These are phyloP conservation scores for Vigna unguiculata DNA, from an alignment of 306 rosid genomes.

Conservation along the genomic window DNA sequence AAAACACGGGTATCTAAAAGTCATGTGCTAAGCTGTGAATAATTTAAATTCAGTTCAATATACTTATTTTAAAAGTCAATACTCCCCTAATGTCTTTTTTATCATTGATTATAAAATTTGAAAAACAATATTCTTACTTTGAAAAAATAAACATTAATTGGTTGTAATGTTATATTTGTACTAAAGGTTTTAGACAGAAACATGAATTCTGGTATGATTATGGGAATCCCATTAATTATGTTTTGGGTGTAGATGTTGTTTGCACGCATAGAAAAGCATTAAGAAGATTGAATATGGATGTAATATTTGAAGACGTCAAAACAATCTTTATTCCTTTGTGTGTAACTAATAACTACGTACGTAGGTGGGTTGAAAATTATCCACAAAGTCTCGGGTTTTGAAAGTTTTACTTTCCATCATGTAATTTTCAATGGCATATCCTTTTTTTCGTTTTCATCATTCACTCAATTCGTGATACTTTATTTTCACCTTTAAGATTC, in stretches of 20 bases:
- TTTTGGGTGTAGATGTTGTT: constrained; percentile 30
- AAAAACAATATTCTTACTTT: neutral
- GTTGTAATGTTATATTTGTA: neutral
- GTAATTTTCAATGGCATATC: constrained; percentile 13
- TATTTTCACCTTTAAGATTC: too few species aligned
- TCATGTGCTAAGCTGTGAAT: too few species aligned
- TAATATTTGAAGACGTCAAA: constrained; percentile 35
- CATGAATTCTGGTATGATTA: neutral
- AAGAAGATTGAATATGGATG: neutral
- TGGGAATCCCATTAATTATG: constrained; percentile 23
- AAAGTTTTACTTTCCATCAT: neutral
- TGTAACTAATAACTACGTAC: neutral
- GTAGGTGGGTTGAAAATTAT: neutral
- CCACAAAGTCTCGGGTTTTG: neutral
- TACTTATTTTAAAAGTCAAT: too few species aligned
- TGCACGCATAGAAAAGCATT: constrained; percentile 48
- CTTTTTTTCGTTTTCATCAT: neutral
- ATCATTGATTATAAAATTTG: neutral
- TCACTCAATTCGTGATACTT: too few species aligned
- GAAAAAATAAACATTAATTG: neutral
- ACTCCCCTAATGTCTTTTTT: neutral
- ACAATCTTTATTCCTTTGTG: neutral
- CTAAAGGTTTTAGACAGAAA: constrained; percentile 5
- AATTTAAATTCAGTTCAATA: too few species aligned
- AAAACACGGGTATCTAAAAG: neutral